Evolutionary conservation across 768 basidiomycete genomes (phyloP), one percentile per base, ranked within the genome.

Genomic region (Pisolithus microcarpus): DNA sequence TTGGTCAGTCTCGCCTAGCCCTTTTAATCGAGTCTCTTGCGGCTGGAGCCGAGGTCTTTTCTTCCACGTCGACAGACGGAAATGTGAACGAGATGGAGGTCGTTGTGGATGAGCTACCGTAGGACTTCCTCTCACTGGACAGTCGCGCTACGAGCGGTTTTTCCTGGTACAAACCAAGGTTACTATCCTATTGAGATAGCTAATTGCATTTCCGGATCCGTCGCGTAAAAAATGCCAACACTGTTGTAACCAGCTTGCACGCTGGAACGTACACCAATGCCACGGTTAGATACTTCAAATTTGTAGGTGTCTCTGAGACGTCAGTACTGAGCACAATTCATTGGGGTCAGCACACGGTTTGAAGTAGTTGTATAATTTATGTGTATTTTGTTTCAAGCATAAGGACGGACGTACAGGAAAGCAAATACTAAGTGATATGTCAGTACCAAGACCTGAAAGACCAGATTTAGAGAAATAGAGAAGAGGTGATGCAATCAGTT

Each of bases 21-120:
- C 63, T 93, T 46, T 75, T 93, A 36, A 87, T 93, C 55, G 87
- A 92, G 61, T 89, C 90, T 0, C 70, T 92, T 49, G 87, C 85
- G 7, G 79, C 86, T 1, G 88, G 89, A 3, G 81, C 86, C 1
- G 84, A 88, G 23, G 78, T 87, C 1, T 89, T 87, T 60, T 65
- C 76, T 4, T 75, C 78, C 15, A 74, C 69, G 15, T 60, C 70
- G 16, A 52, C 24, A 16, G 53, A 52, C 52, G 59, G 66, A 50
- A 47, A 66, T 46, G 60, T 78, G 40, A 81, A 85, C 57, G 88
- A 91, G 67, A 85, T 88, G 78, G 82, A 87, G 44, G 76, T 89
- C n/a, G 75, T 86, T 26, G 69, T 88, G 54, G 78, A 75, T 23
- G 61, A 63, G 38, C 49, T 65, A 38, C 18, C 52, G 34, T 59